Evolutionary conservation across 331 rosid species (phyloP), one percentile per base, ranked within the genome.

Genomic region (Telfairia occidentalis): DNA sequence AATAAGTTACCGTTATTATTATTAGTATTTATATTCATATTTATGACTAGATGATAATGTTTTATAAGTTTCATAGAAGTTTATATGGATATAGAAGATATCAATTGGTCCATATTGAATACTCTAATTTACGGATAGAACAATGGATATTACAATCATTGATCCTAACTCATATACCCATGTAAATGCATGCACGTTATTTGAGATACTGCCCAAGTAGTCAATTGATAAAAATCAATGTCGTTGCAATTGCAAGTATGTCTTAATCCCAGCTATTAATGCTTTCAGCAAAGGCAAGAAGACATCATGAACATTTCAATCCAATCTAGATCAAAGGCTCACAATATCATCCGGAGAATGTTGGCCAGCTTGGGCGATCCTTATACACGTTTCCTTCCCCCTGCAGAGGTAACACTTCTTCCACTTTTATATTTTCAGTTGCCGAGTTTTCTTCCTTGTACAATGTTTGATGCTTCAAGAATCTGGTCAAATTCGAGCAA

Each of bases 311-410:
- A 81, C 83, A 87, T 84, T 79, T 81, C 96, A 21, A 88, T 94
- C 75, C 93, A 82, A 79, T 82, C 92, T n/a, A 85, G 92, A 65
- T 82, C 96, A 71, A 94, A 91, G 82, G 97, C 98, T 77, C 97
- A 91, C 80, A 87, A 85, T 38, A 85, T 88, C 58, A 94, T 94
- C 74, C 90, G 85, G 80, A 79, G 96, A 61, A 88, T 91, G 98
- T 75, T 94, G 67, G 95, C 85, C 59, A 86, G 90, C 71, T 87
- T 94, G 82, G 96, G 92, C 24, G 98, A 94, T 82, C 97, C 96
- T 43, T 94, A 89, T 71, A 91, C 97, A 0, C 87, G 97, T n/a
- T 94, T 91, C 86, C 97, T 94, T 76, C 75, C 91, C 13, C 96
- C 95, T 32, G 88, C 84, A 7, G 96, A 94, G 95, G 98, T 91